Evolutionary conservation across 495 filamentous ascomycete species (phyloP), one percentile per base, ranked within the genome.

Genomic region (Hypoxylon lenormandii): DNA sequence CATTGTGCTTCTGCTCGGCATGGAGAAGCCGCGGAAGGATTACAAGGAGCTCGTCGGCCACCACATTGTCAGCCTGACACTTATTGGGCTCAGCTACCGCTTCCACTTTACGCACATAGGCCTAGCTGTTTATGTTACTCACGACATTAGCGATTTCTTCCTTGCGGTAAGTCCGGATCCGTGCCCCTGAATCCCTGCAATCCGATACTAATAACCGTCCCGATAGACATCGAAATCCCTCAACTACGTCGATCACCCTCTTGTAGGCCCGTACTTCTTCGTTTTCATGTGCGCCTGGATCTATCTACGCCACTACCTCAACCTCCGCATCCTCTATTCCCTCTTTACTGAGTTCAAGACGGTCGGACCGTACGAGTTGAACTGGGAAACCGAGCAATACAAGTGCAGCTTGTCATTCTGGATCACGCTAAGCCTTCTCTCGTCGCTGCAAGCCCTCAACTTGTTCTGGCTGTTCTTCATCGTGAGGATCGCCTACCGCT

Each of bases 21-120:
- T 97, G 79, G 95, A 98, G 85, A 96, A 96, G 82, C 94, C 92
- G 21, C 84, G 95, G 11, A 97, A 97, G 81, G 95, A 98, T 75
- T 98, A 94, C 78, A 93, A 91, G 80, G 95, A 98, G 83, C 85
- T 98, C 51, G 92, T 98, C 26, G 88, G 88, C 46, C 95, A 98
- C 76, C 95, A 98, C 75, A 90, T 98, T 66, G 92, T 98, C 71
- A 96, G 92, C 10, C 76, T 98, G 57, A 82, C 89, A n/a, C 83
- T 98, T 57, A 98, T 98, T 64, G 88, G 80, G 28, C 78, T 93
- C 75, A 96, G 92, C 81, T 98, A 98, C 78, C 90, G 94, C 28
- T 98, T 97, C 83, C 96, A 98, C 78, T 98, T 98, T 78, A 95
- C 95, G 7, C 94, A 96, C 77, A 96, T 98, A 81, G 95, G 95